A percentile compares a stretch with the other conserved stretches of the same genome.
These are phyloP conservation scores for Houttuynia cordata DNA, from an alignment of 164 flowering plant species.

Conservation along the genomic window DNA sequence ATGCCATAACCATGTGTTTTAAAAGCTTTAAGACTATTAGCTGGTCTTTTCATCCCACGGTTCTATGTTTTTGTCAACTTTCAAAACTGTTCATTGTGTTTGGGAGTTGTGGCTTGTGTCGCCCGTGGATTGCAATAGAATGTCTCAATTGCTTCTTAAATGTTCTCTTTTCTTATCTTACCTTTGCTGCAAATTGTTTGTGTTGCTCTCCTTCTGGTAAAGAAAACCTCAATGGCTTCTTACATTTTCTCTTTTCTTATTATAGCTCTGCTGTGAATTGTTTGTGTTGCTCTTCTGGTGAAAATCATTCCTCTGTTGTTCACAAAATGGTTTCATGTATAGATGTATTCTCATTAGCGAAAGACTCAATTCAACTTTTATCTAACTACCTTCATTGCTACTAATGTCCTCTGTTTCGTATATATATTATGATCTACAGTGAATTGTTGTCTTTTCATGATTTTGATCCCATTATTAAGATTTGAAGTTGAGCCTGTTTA, in stretches of 20 bases:
- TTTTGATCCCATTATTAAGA: neutral
- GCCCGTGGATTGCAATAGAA: constrained; percentile 44
- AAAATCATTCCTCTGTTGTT: constrained; percentile 87
- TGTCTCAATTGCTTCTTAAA: constrained; percentile 58
- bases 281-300: constrained; percentile 92
- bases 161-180: constrained; percentile 66
- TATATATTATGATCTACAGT: too few species aligned
- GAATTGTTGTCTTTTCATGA: neutral
- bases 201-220: constrained; percentile 98
- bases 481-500: neutral
- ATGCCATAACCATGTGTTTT: too few species aligned
- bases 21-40: neutral
- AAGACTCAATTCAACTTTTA: too few species aligned
- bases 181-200: constrained; percentile 66
- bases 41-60: neutral
- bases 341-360: too few species aligned
- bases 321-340: constrained; percentile 54
- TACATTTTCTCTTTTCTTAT: constrained; percentile 68
- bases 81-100: too few species aligned
- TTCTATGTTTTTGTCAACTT: neutral
- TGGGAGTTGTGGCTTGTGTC: constrained; percentile 59
- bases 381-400: too few species aligned
- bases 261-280: constrained; percentile 77
- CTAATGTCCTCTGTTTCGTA: too few species aligned
- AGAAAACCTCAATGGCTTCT: constrained; percentile 51